phyloP scores from a whole-genome alignment of 1,139 yeast species.

The Candida mesenterica region DNA sequence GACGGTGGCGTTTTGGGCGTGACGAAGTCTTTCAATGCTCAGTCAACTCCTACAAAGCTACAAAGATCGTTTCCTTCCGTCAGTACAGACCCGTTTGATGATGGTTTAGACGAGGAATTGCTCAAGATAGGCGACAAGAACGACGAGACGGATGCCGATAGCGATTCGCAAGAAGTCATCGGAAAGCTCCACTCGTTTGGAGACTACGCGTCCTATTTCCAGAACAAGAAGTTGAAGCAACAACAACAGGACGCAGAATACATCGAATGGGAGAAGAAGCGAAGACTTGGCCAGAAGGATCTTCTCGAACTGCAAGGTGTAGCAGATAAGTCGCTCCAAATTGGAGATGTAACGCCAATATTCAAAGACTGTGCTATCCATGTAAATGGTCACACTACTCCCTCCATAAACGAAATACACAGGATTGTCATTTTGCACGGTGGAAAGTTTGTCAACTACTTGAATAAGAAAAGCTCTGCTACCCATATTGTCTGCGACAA shows the following conservation, averaged over 20 bases:
- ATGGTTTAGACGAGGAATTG: constrained; percentile 33
- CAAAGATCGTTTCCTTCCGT: constrained; percentile 11
- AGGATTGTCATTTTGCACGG: constrained; percentile 73
- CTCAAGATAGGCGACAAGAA: not conserved
- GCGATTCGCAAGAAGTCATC: constrained; percentile 19
- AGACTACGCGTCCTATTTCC: constrained; percentile 67
- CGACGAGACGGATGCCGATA: constrained; percentile 1
- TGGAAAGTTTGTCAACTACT: constrained; percentile 69
- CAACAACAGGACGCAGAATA: constrained; percentile 60
- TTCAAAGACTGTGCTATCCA: constrained; percentile 65
- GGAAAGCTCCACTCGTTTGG: constrained; percentile 57
- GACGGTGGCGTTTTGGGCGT: no score
- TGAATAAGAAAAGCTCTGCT: constrained; percentile 67
- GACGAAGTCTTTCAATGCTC: constrained; percentile 10
- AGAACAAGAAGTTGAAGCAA: constrained; percentile 65
- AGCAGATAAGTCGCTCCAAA: constrained; percentile 12
- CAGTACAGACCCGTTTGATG: constrained; percentile 42
- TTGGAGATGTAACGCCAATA: constrained; percentile 29
- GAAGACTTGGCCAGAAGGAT: constrained; percentile 10
- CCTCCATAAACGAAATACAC: constrained; percentile 72
- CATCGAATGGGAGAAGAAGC: constrained; percentile 46
- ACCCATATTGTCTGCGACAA: constrained; percentile 84
- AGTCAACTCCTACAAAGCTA: constrained; percentile 8
- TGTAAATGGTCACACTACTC: constrained; percentile 84
- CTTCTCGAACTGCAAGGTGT: no score